A percentile compares a stretch with the other conserved stretches of the same genome.
These are phyloP conservation scores for Aspergillus taichungensis DNA, from an alignment of 495 filamentous ascomycete genomes.

Conservation along the genomic window DNA sequence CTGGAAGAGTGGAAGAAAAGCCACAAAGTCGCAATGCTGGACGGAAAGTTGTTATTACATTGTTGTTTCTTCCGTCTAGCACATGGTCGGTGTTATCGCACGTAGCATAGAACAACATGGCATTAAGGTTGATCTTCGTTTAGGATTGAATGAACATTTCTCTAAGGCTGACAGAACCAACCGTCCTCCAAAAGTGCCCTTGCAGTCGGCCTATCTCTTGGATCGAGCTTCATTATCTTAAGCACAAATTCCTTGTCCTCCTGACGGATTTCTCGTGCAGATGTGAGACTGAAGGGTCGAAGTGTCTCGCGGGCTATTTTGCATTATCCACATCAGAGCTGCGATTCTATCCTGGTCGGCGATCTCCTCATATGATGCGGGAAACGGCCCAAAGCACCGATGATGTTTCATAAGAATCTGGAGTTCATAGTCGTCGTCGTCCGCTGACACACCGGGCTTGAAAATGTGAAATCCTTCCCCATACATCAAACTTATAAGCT, in stretches of 20 bases:
- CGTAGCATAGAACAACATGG: too few relatives aligned
- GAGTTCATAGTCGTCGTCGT: constrained; percentile 30
- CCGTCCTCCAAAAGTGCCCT: constrained; percentile 13
- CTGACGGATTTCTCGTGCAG: constrained; percentile 11
- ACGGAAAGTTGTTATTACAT: too few relatives aligned
- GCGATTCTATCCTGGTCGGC: constrained; percentile 11
- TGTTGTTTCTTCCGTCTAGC: too few relatives aligned
- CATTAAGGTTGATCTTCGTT: too few relatives aligned
- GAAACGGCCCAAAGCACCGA: constrained; percentile 36
- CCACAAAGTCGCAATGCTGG: too few relatives aligned
- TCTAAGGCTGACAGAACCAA: constrained; percentile 2
- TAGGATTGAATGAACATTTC: too few relatives aligned
- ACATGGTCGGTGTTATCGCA: too few relatives aligned
- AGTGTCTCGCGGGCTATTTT: constrained; percentile 14
- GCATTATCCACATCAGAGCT: constrained; percentile 13
- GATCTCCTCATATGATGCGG: constrained; percentile 21
- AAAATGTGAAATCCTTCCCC: constrained; percentile 35
- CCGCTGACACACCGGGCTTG: constrained; percentile 28
- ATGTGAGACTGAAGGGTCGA: constrained; percentile 13
- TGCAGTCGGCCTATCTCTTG: constrained; percentile 19
- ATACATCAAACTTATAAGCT: constrained; percentile 35
- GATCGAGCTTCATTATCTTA: constrained; percentile 20
- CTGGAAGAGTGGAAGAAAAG: too few relatives aligned
- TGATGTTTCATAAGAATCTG: constrained; percentile 32
- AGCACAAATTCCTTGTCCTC: constrained; percentile 19